Evolutionary conservation across 805 yeast genomes (phyloP).

Genomic region (Metschnikowia drakensbergensis): DNA sequence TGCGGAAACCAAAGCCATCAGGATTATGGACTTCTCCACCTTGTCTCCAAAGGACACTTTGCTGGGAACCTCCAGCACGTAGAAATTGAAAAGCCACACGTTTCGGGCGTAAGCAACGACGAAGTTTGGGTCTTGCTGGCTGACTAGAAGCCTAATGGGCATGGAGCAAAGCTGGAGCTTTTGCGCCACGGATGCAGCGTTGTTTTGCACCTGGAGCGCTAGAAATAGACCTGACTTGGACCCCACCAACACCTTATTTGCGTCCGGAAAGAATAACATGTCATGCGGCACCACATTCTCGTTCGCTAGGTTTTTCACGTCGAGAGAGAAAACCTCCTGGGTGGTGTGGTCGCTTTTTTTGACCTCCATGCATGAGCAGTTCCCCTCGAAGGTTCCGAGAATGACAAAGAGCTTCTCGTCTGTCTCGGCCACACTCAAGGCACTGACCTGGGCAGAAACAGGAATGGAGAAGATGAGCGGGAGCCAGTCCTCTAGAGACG

Average conservation of each 20-base stretch:
- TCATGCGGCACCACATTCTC: conserved; percentile 10
- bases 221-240: conserved; percentile 31
- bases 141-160: conserved; percentile 20
- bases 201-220: conserved; percentile 11
- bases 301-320: not conserved
- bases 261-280: not conserved
- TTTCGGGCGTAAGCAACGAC: conserved; percentile 25
- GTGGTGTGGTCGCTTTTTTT: not conserved
- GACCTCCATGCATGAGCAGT: not conserved
- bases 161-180: conserved; percentile 26
- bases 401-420: not conserved
- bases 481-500: not conserved
- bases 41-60: conserved; percentile 36
- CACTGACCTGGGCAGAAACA: not conserved
- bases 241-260: conserved; percentile 23
- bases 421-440: not conserved
- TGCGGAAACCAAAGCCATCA: conserved; percentile 17
- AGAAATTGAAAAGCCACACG: conserved; percentile 32
- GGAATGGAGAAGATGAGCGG: not conserved
- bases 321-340: not conserved
- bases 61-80: conserved; percentile 25
- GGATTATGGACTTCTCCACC: conserved; percentile 25
- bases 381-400: not conserved
- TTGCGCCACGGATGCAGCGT: conserved; percentile 9
- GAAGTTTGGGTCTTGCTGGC: conserved; percentile 18